Evolutionary conservation across 352 stramenopile genomes (phyloP).

Genomic region (Paralagenidium karlingii): DNA sequence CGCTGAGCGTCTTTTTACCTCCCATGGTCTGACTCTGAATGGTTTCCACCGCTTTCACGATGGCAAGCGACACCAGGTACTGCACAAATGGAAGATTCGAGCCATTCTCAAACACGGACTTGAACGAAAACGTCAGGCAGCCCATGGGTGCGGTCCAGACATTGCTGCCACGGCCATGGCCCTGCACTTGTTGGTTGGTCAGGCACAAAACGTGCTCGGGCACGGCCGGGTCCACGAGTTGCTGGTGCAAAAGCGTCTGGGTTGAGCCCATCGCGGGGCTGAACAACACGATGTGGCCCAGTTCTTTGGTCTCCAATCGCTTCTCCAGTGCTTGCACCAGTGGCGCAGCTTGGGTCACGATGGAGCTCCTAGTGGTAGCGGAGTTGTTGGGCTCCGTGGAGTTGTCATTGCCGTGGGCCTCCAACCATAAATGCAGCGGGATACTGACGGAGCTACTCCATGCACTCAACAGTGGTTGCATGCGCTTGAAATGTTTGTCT

Average conservation of each 20-base stretch:
- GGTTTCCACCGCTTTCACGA: constrained; percentile 61
- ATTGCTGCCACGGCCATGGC: constrained; percentile 76
- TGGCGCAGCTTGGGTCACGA: too few relatives aligned
- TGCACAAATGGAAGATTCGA: constrained; percentile 79
- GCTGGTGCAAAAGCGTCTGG: constrained; percentile 74
- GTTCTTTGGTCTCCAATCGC: constrained; percentile 38
- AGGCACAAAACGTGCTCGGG: constrained; percentile 66
- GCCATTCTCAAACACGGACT: constrained; percentile 68
- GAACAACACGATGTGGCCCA: constrained; percentile 67
- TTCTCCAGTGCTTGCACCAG: too few relatives aligned
- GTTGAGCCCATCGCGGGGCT: constrained; percentile 55
- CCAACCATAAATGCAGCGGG: too few relatives aligned
- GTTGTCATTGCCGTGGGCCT: too few relatives aligned
- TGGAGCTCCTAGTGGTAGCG: too few relatives aligned
- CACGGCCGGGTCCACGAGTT: constrained; percentile 37
- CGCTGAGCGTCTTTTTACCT: constrained; percentile 13
- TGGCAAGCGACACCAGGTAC: constrained; percentile 82
- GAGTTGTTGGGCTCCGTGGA: too few relatives aligned
- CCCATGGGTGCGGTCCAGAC: constrained; percentile 79
- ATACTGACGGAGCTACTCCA: too few relatives aligned
- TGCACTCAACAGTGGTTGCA: too few relatives aligned
- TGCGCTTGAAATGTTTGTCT: too few relatives aligned
- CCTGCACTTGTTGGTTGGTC: constrained; percentile 62
- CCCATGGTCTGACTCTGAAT: constrained; percentile 20
- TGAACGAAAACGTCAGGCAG: constrained; percentile 87